phyloP scores from a whole-genome alignment of 208 protist genomes.

The Trypanosoma vivax region DNA sequence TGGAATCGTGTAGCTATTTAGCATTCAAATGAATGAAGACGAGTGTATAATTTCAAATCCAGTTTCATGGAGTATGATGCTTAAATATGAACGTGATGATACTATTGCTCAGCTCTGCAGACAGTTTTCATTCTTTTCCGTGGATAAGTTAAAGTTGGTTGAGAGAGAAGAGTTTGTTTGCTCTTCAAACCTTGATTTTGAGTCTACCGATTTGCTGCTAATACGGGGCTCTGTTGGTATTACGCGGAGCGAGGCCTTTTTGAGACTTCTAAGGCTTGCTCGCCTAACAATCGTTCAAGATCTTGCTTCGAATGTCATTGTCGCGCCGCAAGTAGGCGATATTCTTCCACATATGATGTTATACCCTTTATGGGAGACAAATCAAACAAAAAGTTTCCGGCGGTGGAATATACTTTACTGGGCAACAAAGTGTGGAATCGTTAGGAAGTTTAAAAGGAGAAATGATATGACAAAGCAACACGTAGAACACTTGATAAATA shows the following conservation, averaged over 20 bases:
- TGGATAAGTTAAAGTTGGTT: conserved; percentile 38
- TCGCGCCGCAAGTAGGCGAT: conserved; percentile 51
- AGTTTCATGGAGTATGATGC: conserved; percentile 39
- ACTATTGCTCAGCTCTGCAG: conserved; percentile 39
- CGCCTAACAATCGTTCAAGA: conserved; percentile 62
- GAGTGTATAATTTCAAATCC: conserved; percentile 12
- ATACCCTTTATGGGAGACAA: conserved; percentile 43
- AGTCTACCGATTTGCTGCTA: conserved; percentile 26
- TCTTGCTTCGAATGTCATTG: conserved; percentile 45
- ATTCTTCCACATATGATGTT: conserved; percentile 50
- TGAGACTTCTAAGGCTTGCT: conserved; percentile 57
- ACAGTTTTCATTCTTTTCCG: conserved; percentile 44
- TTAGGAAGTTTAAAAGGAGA: conserved; percentile 46
- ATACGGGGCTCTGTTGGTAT: conserved; percentile 65
- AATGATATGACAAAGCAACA: conserved; percentile 49
- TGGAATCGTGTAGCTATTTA: too few relatives aligned
- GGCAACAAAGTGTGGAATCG: conserved; percentile 69
- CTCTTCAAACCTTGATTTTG: conserved; percentile 9
- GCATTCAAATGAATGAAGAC: conserved; percentile 13
- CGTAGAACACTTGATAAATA: conserved; percentile 41
- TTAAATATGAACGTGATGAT: conserved; percentile 69
- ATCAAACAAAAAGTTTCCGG: conserved; percentile 34
- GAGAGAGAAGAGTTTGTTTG: conserved; percentile 41
- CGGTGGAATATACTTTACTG: conserved; percentile 53
- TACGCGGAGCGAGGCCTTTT: conserved; percentile 48